These are phyloP conservation scores for Thozetella sp. DNA, from an alignment of 495 filamentous ascomycete species.

Conservation along the genomic window DNA sequence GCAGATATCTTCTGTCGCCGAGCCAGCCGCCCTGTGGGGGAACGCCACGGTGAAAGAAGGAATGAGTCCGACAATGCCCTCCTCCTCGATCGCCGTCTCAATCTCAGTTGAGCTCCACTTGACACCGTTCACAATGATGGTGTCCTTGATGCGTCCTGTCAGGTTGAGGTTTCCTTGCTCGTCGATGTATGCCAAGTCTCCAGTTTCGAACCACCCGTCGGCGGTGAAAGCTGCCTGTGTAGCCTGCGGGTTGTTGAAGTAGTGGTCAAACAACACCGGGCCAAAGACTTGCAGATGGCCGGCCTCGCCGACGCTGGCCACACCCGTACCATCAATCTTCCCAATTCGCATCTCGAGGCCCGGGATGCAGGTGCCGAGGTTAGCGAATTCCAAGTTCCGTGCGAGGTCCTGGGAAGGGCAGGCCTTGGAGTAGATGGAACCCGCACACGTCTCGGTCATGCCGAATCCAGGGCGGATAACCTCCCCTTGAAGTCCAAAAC, in stretches of 20 bases:
- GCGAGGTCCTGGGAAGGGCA: constrained; percentile 37
- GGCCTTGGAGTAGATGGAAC: constrained; percentile 41
- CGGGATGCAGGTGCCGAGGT: constrained; percentile 37
- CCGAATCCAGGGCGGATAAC: constrained; percentile 52
- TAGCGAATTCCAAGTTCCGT: constrained; percentile 26
- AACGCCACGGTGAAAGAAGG: constrained; percentile 29
- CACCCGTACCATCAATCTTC: constrained; percentile 17
- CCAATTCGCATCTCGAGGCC: constrained; percentile 44
- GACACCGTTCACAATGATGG: constrained; percentile 59
- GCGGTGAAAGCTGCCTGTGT: constrained; percentile 56
- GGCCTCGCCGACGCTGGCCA: constrained; percentile 10
- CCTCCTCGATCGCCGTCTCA: constrained; percentile 42
- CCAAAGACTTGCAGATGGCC: constrained; percentile 25
- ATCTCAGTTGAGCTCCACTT: constrained; percentile 46
- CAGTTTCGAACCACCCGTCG: constrained; percentile 72
- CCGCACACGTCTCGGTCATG: constrained; percentile 60
- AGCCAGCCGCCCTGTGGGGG: constrained; percentile 21
- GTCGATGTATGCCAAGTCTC: constrained; percentile 58
- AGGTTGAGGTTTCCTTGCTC: constrained; percentile 51
- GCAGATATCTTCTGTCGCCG: constrained; percentile 34
- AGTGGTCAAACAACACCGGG: constrained; percentile 57
- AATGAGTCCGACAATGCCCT: constrained; percentile 28
- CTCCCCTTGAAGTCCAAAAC: constrained; percentile 29
- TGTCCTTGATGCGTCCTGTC: constrained; percentile 58
- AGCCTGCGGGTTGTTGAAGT: constrained; percentile 59